Percentiles rank a stretch among this genome's conserved stretches.
These are phyloP conservation scores for Nemophila menziesii DNA, from an alignment of 257 asterid genomes.

Conservation along the genomic window DNA sequence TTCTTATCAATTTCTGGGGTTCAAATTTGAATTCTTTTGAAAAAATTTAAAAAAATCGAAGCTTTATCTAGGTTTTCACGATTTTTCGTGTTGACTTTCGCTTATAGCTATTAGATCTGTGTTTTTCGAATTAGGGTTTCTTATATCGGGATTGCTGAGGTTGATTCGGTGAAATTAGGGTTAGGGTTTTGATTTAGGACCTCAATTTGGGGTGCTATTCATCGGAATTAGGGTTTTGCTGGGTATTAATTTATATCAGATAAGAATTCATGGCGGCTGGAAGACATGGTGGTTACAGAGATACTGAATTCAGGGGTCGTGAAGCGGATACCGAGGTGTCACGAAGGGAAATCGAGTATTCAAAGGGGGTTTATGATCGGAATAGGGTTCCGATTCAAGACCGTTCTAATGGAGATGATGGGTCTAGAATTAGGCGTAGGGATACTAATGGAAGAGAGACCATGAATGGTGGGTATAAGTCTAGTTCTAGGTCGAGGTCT, in stretches of 20 bases:
- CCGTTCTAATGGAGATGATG: slow-evolving; percentile 21
- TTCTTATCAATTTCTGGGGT: slow-evolving; percentile 1
- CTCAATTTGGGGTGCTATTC: slow-evolving; percentile 1
- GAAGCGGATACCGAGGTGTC: slow-evolving; percentile 45
- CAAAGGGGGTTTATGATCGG: slow-evolving; percentile 41
- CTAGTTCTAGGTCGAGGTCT: slow-evolving; percentile 26
- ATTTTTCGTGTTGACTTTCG: background rate
- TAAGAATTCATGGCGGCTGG: slow-evolving; percentile 53
- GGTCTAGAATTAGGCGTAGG: slow-evolving; percentile 42
- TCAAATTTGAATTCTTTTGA: background rate
- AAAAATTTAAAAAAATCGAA: background rate
- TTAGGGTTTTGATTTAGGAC: slow-evolving; percentile 14
- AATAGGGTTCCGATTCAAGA: slow-evolving; percentile 24
- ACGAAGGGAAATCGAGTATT: slow-evolving; percentile 28
- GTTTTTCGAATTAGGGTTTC: slow-evolving; percentile 1
- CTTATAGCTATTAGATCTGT: background rate
- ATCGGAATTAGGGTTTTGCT: background rate
- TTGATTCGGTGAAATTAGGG: slow-evolving; percentile 5
- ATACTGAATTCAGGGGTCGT: slow-evolving; percentile 45
- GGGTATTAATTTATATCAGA: background rate
- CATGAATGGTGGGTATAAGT: slow-evolving; percentile 27
- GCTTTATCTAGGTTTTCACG: background rate
- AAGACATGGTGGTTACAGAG: slow-evolving; percentile 56
- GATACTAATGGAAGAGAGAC: slow-evolving; percentile 43
- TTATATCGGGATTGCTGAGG: background rate